Evolutionary conservation across 768 basidiomycete species (phyloP).

Genomic region (Brasilioporus rufonigricans): DNA sequence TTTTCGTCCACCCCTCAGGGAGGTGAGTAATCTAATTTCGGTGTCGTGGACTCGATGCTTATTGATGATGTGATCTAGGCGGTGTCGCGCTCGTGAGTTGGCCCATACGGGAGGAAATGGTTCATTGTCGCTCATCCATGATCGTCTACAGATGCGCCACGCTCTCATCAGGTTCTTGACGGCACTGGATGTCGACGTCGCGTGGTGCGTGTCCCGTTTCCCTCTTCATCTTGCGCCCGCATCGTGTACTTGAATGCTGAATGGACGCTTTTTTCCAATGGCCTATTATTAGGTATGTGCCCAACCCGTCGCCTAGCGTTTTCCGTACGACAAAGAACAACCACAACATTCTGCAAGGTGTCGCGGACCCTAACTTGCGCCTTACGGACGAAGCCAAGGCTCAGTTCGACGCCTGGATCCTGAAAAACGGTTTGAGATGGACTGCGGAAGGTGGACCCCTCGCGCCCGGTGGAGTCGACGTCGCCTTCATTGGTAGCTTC

Average conservation of each 20-base stretch:
- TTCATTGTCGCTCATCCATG: constrained; percentile 13
- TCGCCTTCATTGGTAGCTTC: constrained; percentile 79
- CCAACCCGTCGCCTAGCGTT: constrained; percentile 83
- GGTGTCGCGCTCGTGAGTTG: constrained; percentile 85
- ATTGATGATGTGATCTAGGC: constrained; percentile 45
- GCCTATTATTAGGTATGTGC: constrained; percentile 82
- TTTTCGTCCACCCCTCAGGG: constrained; percentile 96
- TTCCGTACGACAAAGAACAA: constrained; percentile 96
- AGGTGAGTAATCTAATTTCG: constrained; percentile 44
- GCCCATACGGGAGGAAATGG: constrained; percentile 14
- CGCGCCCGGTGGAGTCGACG: constrained; percentile 77
- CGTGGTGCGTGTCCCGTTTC: constrained; percentile 57
- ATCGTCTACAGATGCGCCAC: constrained; percentile 74
- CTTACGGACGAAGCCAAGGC: constrained; percentile 78
- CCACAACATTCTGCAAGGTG: constrained; percentile 94
- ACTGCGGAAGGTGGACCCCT: constrained; percentile 82
- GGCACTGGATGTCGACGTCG: constrained; percentile 74
- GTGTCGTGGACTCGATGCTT: constrained; percentile 17
- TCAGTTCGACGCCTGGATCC: constrained; percentile 83
- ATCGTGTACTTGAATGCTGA: no score
- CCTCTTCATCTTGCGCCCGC: constrained; percentile 4
- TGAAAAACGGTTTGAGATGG: constrained; percentile 88
- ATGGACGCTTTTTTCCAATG: no score
- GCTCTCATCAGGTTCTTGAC: constrained; percentile 85
- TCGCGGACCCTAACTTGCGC: constrained; percentile 73